Base-by-base conservation (phyloP, 2,329 filamentous ascomycete species). In the Fusarium palustre region DNA sequence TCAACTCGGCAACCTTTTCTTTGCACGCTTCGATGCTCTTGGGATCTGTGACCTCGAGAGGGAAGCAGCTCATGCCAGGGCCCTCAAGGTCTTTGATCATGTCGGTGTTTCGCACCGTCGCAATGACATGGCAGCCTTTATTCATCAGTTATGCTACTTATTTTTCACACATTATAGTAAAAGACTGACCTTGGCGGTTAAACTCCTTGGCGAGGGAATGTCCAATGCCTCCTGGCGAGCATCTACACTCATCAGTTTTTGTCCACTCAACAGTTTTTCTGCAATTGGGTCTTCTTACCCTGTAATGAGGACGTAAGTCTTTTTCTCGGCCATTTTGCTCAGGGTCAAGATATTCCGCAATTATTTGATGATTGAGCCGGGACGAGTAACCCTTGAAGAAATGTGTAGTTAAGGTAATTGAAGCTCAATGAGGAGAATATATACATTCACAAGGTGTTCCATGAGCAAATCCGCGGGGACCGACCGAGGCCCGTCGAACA, bases 161-260 rank as follows among this genome's bases (percentile, higher is more conserved):
- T 16, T 1, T 1, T 12, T 18, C 2, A 1, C 1, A 0, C 1
- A 2, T 0, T 2, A 10, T 30, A 25, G 5, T 30, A 11, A 11
- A 10, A 2, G 3, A 63, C 58, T 34, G 57, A 86, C 86, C 86
- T 77, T 82, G 81, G 13, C 75, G 77, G 39, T 87, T 83, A 53
- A 88, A 88, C 64, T 86, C 85, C 3, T 82, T 71, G 18, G 83
- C 86, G 13, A 89, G 56, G 4, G 83, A 84, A 72, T 87, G 82
- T 39, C 87, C 87, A 60, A 89, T 88, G 31, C 87, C 87, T 16
- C 86, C 87, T 2, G 87, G 85, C 9, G 86, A 84, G 72, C 87
- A 88, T 16, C 87, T 88, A 34, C n/a, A 2, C 22, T 41, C 13
- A 28, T 45, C 34, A 56, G 58, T 18, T 20, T 41, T 18, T 41